Evolutionary conservation across 1,284 basidiomycete species (phyloP), one percentile per base, ranked within the genome.

Genomic region (Sparassis latifolia): DNA sequence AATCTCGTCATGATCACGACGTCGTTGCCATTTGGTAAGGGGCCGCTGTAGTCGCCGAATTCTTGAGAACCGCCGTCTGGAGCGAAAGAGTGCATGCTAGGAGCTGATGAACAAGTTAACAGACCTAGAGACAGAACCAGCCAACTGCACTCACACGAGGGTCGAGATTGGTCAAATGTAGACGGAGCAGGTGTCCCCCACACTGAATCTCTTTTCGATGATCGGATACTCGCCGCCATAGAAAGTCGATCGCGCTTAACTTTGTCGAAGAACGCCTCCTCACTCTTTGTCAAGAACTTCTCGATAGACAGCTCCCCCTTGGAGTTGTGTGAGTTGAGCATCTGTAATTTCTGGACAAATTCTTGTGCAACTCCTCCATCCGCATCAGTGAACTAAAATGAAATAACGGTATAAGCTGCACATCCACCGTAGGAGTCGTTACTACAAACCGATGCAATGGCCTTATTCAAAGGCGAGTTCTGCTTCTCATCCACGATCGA

Each of bases 301-400:
- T 95, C 92, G 58, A 96, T 96, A 44, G 90, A 95, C 39, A 96
- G 67, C 61, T 96, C 92, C 53, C 82, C 80, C 71, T 91, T 91
- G 4, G 92, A 96, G 64, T 96, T 96, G 53, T 90, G 88, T 0
- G 90, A 73, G 43, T 80, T 85, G 48, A 97, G 77, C 55, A 69
- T 67, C 63, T 91, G 85, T 43, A 97, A 71, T 65, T 89, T 92
- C 60, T 89, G 83, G 30, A 95, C 86, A 65, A 97, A 95, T 48
- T 89, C 84, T 47, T 87, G 81, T 10, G 92, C 87, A 47, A 96
- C 92, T 53, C 91, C 90, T 42, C 92, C 92, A 65, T 95, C 90
- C 1, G 88, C 77, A 68, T 95, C 92, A 32, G 92, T 96, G 70
- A 96, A 96, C 84, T 89, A 55, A 44, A 46, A 33, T 29, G 27